phyloP scores from a whole-genome alignment of 805 yeast species.

The Aciculoconidium aculeatum region DNA sequence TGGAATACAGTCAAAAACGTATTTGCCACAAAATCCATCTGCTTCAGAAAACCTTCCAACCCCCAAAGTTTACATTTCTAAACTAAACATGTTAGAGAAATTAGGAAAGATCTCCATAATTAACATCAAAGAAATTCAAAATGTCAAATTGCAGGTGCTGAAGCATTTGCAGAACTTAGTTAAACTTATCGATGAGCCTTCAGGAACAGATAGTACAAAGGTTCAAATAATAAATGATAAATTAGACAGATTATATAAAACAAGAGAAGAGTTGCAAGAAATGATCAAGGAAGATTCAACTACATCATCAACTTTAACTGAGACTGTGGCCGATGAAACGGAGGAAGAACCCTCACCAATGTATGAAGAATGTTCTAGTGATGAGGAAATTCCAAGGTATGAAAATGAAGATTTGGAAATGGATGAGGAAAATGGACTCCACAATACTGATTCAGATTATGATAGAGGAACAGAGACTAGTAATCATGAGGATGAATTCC shows the following conservation, averaged over 20 bases:
- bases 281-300: slow-evolving; percentile 16
- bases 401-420: slow-evolving; percentile 14
- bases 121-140: slow-evolving; percentile 27
- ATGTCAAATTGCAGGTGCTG: slow-evolving; percentile 21
- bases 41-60: slow-evolving; percentile 34
- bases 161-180: slow-evolving; percentile 21
- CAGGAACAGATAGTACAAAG: slow-evolving; percentile 29
- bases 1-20: slow-evolving; percentile 30
- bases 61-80: slow-evolving; percentile 32
- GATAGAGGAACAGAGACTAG: too few relatives aligned
- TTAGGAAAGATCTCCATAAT: slow-evolving; percentile 27
- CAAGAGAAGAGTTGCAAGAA: slow-evolving; percentile 27
- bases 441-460: too few relatives aligned
- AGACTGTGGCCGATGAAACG: slow-evolving; percentile 6
- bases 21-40: slow-evolving; percentile 30
- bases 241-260: slow-evolving; percentile 20
- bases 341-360: slow-evolving; percentile 27
- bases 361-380: slow-evolving; percentile 14
- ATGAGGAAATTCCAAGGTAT: slow-evolving; percentile 10
- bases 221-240: slow-evolving; percentile 23
- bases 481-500: background rate
- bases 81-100: slow-evolving; percentile 34
- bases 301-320: background rate
- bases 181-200: slow-evolving; percentile 19
- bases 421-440: slow-evolving; percentile 9